phyloP scores from a whole-genome alignment of 345 rosid genomes.

The Murraya paniculata region DNA sequence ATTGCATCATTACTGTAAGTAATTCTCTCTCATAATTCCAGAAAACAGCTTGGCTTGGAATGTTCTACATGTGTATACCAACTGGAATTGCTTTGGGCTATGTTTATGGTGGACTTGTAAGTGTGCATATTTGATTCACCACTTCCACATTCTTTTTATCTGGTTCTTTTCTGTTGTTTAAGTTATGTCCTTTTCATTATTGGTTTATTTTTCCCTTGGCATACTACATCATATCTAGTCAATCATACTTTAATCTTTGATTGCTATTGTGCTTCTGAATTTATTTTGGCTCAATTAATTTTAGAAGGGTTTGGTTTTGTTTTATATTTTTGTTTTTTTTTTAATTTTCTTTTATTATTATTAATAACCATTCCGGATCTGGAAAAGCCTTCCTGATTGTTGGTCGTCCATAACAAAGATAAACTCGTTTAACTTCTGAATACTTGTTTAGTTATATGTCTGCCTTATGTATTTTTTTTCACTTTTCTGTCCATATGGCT shows the following conservation, averaged over 20 bases:
- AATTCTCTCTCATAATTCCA: slow-evolving; percentile 27
- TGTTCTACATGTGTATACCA: slow-evolving; percentile 98
- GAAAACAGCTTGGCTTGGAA: slow-evolving; percentile 92
- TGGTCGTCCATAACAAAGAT: not conserved
- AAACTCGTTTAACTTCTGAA: not conserved
- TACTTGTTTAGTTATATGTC: not conserved
- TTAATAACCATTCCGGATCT: not conserved
- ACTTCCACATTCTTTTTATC: not conserved
- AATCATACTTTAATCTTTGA: not conserved
- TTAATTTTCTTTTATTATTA: not conserved
- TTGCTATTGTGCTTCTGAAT: not conserved
- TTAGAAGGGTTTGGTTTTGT: not conserved
- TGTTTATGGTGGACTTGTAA: slow-evolving; percentile 87
- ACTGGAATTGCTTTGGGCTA: slow-evolving; percentile 89
- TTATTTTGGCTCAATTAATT: not conserved
- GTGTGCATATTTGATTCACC: slow-evolving; percentile 20
- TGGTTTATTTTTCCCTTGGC: not conserved
- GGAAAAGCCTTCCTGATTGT: not conserved
- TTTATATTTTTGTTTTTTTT: not conserved
- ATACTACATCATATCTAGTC: not conserved
- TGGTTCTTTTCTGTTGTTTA: not conserved
- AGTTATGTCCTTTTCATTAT: not conserved
- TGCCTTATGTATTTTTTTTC: not conserved
- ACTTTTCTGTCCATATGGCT: not conserved
- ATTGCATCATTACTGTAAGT: not conserved